phyloP scores from a whole-genome alignment of 2,329 filamentous ascomycete genomes.

The Sarocladium kiliense region DNA sequence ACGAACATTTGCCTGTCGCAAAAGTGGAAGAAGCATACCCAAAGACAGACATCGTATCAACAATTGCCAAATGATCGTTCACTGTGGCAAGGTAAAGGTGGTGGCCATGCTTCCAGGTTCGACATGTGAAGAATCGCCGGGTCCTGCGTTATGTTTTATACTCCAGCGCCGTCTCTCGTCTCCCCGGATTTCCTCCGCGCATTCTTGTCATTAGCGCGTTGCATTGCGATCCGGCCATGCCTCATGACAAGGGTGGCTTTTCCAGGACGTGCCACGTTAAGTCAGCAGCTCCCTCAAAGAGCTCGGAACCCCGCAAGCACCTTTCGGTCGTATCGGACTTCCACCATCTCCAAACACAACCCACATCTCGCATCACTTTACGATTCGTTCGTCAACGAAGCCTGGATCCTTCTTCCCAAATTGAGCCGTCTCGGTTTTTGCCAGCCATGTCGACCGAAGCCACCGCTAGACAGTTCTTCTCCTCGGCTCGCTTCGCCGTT shows the following conservation, averaged over 20 bases:
- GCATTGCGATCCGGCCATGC: not conserved
- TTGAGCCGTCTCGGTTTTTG: not conserved
- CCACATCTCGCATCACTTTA: no score
- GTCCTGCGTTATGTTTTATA: not conserved
- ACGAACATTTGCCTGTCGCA: not conserved
- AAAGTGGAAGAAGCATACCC: conserved; percentile 13
- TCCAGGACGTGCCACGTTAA: not conserved
- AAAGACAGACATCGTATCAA: conserved; percentile 19
- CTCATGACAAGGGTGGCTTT: not conserved
- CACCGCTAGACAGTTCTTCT: conserved; percentile 74
- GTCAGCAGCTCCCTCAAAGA: not conserved
- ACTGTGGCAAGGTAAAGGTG: no score
- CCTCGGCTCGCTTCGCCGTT: conserved; percentile 74
- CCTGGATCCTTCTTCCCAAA: no score
- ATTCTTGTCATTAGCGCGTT: not conserved
- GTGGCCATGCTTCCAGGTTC: no score
- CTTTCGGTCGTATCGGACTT: conserved; percentile 13
- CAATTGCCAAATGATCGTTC: not conserved
- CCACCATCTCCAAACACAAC: not conserved
- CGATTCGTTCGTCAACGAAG: not conserved
- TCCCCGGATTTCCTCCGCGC: conserved; percentile 6
- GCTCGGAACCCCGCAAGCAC: conserved; percentile 11
- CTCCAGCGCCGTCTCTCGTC: not conserved
- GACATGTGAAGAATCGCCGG: not conserved
- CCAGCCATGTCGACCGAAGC: conserved; percentile 58